Evolutionary conservation across 306 rosid species (phyloP).

Genomic region (Corylus avellana): DNA sequence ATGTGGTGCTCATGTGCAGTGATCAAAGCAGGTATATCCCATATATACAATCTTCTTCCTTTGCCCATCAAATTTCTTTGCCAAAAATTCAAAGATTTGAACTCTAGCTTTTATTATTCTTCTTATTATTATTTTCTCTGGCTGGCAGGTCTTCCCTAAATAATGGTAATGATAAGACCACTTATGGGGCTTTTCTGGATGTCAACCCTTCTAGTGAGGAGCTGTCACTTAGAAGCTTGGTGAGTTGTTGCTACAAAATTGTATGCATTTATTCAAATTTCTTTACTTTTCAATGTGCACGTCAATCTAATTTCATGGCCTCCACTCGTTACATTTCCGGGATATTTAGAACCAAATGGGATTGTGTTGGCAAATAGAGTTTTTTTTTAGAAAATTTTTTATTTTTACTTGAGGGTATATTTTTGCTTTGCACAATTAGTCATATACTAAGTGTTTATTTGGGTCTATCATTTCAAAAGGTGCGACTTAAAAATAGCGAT

Average conservation of each 20-base stretch:
- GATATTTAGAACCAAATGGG: too few species aligned
- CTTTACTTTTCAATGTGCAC: background rate
- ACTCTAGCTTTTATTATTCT: background rate
- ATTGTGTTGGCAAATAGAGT: too few species aligned
- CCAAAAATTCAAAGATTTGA: background rate
- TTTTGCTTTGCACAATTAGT: too few species aligned
- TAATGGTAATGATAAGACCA: constrained; percentile 54
- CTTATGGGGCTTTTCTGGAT: constrained; percentile 62
- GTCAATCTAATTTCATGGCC: too few species aligned
- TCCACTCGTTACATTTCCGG: too few species aligned
- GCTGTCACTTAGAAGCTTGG: constrained; percentile 69
- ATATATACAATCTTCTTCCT: background rate
- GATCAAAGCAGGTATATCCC: background rate
- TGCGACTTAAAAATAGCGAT: too few species aligned
- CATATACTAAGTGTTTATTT: too few species aligned
- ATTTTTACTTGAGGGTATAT: too few species aligned
- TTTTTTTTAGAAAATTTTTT: too few species aligned
- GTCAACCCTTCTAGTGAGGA: constrained; percentile 59
- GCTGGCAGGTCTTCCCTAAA: constrained; percentile 62
- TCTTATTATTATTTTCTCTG: background rate
- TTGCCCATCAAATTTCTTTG: background rate
- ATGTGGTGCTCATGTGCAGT: constrained; percentile 53
- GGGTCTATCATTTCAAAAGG: too few species aligned
- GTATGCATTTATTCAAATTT: background rate
- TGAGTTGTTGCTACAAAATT: constrained; percentile 30